Percentiles rank a stretch among this genome's conserved stretches.
Conservation (phyloP, 1,284 basidiomycete species). For the Xerocomus cyaneibrunnescens region DNA sequence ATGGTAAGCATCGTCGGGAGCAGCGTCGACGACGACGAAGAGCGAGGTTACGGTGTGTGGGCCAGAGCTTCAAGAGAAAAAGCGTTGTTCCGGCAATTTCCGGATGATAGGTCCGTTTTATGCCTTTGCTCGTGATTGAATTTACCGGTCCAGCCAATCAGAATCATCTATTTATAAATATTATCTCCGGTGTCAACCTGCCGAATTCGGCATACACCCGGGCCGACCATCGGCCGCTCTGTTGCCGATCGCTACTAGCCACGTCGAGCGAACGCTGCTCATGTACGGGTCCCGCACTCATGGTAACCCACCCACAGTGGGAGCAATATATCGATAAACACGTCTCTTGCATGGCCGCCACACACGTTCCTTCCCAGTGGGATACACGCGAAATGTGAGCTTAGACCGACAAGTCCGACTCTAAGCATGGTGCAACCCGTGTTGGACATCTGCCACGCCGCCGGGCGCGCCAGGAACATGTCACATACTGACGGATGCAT, state of each 20-base stretch:
- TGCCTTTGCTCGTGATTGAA: conserved; percentile 10
- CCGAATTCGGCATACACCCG: neutral
- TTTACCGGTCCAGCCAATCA: conserved; percentile 26
- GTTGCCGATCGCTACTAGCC: neutral
- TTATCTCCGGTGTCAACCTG: conserved; percentile 11
- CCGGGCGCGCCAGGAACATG: neutral
- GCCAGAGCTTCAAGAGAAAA: conserved; percentile 17
- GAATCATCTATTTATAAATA: conserved; percentile 21
- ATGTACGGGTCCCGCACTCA: neutral
- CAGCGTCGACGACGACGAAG: conserved; percentile 32
- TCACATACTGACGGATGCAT: conserved; percentile 44
- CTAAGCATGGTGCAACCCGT: neutral
- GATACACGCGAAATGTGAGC: neutral
- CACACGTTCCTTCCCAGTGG: neutral
- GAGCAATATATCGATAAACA: neutral
- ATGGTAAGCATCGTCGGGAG: conserved; percentile 66
- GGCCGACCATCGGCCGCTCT: neutral
- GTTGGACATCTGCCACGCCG: neutral
- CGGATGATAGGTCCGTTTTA: conserved; percentile 26
- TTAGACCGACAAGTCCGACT: neutral
- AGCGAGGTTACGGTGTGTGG: neutral
- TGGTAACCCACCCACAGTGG: neutral
- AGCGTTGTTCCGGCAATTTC: conserved; percentile 27
- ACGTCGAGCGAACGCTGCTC: neutral
- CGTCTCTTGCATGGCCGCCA: neutral